Evolutionary conservation across 306 rosid species (phyloP).

Genomic region (Castanea mollissima): DNA sequence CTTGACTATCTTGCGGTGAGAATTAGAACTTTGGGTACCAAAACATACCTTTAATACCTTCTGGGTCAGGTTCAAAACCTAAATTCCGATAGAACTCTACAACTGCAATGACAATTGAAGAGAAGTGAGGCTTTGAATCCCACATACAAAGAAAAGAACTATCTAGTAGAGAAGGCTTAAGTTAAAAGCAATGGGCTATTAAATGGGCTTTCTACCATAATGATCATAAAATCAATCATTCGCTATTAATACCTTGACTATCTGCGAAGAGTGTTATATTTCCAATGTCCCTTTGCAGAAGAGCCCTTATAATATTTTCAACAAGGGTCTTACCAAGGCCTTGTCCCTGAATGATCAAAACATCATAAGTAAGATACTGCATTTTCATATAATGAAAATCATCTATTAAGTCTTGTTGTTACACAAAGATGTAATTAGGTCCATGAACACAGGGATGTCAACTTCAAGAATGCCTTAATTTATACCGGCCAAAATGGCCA

Average conservation of each 20-base stretch:
- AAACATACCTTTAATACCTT: constrained; percentile 97
- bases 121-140: constrained; percentile 8
- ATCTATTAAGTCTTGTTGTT: constrained; percentile 3
- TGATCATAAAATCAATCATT: constrained; percentile 5
- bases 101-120: constrained; percentile 53
- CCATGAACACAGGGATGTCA: constrained; percentile 3
- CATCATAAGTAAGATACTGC: constrained; percentile 18
- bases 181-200: background rate
- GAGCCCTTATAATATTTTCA: constrained; percentile 81
- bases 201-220: background rate
- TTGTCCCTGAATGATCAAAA: constrained; percentile 66
- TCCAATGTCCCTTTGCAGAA: constrained; percentile 90
- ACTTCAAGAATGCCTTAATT: constrained; percentile 3
- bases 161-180: constrained; percentile 1
- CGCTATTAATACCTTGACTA: constrained; percentile 64
- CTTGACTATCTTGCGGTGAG: constrained; percentile 16
- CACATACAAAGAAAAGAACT: constrained; percentile 1
- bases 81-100: constrained; percentile 86
- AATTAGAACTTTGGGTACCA: constrained; percentile 74
- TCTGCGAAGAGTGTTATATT: constrained; percentile 92
- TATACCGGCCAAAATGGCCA: background rate
- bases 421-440: constrained; percentile 1
- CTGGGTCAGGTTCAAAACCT: constrained; percentile 95
- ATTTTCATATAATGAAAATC: constrained; percentile 7
- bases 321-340: constrained; percentile 95